phyloP scores from a whole-genome alignment of 306 rosid species.

The Rubus parviflorus region DNA sequence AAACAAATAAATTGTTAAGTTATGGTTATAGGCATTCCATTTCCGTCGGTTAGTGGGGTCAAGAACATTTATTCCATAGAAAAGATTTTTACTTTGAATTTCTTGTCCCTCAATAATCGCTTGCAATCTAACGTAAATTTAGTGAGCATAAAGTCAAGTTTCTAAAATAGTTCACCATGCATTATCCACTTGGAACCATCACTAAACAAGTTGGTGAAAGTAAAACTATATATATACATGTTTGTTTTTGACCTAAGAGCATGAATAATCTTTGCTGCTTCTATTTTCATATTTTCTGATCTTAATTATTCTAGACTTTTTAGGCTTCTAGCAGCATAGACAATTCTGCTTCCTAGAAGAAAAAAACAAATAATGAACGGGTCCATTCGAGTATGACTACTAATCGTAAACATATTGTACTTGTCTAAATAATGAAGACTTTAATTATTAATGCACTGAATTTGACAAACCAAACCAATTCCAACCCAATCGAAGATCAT shows the following conservation, averaged over 20 bases:
- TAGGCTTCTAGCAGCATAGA: neutral
- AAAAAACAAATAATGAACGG: neutral
- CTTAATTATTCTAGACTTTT: neutral
- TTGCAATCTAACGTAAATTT: too few species aligned
- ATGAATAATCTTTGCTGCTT: neutral
- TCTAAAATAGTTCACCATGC: too few species aligned
- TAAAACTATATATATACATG: too few species aligned
- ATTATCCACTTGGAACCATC: neutral
- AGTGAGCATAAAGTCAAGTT: too few species aligned
- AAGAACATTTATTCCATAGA: too few species aligned
- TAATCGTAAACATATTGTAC: neutral
- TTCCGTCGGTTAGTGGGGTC: too few species aligned
- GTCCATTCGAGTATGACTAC: neutral
- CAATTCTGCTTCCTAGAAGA: neutral
- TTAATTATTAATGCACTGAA: neutral
- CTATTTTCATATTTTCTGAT: neutral
- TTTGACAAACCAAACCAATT: constrained; percentile 4
- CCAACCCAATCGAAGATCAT: neutral
- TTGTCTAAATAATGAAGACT: constrained; percentile 10
- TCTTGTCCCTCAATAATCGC: too few species aligned
- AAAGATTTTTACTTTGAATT: too few species aligned
- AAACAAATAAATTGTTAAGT: neutral
- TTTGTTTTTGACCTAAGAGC: neutral
- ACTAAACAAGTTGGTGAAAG: neutral
- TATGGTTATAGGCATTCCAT: neutral